These are phyloP conservation scores for Exophiala oligosperma DNA, from an alignment of 2,329 filamentous ascomycete genomes.

Conservation along the genomic window DNA sequence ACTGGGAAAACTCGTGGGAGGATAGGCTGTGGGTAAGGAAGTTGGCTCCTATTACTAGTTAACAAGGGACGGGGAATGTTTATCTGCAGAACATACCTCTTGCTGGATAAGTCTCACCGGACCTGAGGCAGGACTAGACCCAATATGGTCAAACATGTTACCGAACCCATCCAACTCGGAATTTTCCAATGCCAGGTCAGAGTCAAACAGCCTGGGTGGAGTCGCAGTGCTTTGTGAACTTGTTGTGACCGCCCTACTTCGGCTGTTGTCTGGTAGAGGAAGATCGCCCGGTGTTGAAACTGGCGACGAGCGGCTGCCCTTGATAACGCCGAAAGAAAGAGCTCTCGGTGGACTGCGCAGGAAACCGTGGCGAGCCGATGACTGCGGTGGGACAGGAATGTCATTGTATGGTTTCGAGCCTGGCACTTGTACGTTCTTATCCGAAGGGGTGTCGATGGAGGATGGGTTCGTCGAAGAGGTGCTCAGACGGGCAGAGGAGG, in stretches of 20 bases:
- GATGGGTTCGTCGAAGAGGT: slow-evolving; percentile 58
- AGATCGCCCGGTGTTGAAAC: slow-evolving; percentile 21
- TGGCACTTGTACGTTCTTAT: slow-evolving; percentile 40
- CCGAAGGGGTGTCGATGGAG: slow-evolving; percentile 49
- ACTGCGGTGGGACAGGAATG: slow-evolving; percentile 42
- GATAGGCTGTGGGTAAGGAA: slow-evolving; percentile 19
- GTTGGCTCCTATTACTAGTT: slow-evolving; percentile 7
- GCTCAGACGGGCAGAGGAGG: slow-evolving; percentile 52
- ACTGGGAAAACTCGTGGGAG: slow-evolving; percentile 20
- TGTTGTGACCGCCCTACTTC: slow-evolving; percentile 47
- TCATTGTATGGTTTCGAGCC: slow-evolving; percentile 40
- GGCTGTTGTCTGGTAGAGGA: slow-evolving; percentile 27
- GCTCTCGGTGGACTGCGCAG: slow-evolving; percentile 51
- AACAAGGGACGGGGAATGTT: slow-evolving; percentile 18
- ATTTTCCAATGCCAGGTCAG: slow-evolving; percentile 41
- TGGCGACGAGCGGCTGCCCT: slow-evolving; percentile 34
- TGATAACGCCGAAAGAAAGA: slow-evolving; percentile 53
- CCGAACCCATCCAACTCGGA: slow-evolving; percentile 48
- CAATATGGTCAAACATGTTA: slow-evolving; percentile 53
- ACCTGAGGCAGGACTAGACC: slow-evolving; percentile 32
- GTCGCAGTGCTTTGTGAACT: slow-evolving; percentile 54
- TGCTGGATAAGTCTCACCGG: slow-evolving; percentile 27
- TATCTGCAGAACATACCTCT: slow-evolving; percentile 23
- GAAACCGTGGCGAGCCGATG: slow-evolving; percentile 36
- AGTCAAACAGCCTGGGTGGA: slow-evolving; percentile 52